Conservation (phyloP, 495 filamentous ascomycete genomes). For the Hyaloscypha bicolor region DNA sequence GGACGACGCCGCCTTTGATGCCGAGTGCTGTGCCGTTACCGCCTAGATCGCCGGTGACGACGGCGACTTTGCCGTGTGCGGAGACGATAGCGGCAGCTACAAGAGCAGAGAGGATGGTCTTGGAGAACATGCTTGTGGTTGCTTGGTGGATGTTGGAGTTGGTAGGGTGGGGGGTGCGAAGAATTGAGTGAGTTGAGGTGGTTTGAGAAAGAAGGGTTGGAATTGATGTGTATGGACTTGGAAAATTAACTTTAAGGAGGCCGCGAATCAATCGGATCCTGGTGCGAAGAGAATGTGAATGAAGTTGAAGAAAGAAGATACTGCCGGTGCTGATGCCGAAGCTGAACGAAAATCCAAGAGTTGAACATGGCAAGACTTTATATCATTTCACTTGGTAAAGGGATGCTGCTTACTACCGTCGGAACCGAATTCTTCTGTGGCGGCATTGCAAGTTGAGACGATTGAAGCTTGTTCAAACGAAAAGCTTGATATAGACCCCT, state of each 20-base stretch:
- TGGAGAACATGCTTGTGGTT: background rate
- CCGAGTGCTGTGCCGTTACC: conserved; percentile 18
- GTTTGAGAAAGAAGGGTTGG: background rate
- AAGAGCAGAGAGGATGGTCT: background rate
- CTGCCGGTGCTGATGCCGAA: background rate
- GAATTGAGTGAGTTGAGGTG: background rate
- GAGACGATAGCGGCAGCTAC: conserved; percentile 7
- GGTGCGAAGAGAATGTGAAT: background rate
- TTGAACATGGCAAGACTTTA: background rate
- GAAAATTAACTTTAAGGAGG: background rate
- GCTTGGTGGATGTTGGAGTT: too few relatives aligned
- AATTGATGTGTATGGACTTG: background rate
- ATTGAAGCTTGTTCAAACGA: background rate
- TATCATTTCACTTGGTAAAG: background rate
- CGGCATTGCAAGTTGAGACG: too few relatives aligned
- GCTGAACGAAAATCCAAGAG: background rate
- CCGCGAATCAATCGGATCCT: background rate
- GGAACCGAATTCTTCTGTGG: background rate
- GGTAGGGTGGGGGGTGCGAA: background rate
- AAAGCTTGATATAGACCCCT: background rate
- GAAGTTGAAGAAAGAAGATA: conserved; percentile 1
- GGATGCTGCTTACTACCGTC: background rate
- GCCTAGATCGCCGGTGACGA: conserved; percentile 12
- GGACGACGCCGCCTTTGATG: conserved; percentile 15
- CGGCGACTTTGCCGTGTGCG: conserved; percentile 16